Base-by-base conservation (phyloP, 257 asterid genomes). In the Solanum microdontum region DNA sequence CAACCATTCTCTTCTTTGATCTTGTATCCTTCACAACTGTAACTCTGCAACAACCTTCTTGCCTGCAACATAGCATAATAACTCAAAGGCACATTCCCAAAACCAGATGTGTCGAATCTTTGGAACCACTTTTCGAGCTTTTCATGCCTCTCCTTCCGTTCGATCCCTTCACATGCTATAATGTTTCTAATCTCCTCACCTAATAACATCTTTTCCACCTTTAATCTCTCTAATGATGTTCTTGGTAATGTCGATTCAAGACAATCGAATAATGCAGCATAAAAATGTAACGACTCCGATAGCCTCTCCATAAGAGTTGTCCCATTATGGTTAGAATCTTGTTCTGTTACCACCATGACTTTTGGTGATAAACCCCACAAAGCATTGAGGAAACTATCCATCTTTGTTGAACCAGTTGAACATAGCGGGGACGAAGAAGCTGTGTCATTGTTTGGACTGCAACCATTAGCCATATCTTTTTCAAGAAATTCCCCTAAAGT, bases 111-210 rank as follows among this genome's bases (percentile, higher is more conserved):
- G 6, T 94, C 95, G 3, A 95, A 90, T 91, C 98, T 94, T 76
- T 92, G 95, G 32, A 76, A 90, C 99, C 99, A 96, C 36, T 91
- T 96, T 62, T 95, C 98, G 8, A 94, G 98, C 91, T 93, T 96
- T 75, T 96, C 99, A 70, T 96, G 98, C 85, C 98, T 94, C 87
- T 95, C 93, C 82, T 90, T 95, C 91, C 99, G 93, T 85, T 94
- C 98, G 1, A 26, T 45, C 19, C 99, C 98, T 89, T 97, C 98
- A 82, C 98, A 97, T 1, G 98, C 96, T 76, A 95, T 92, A 3
- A 97, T 92, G 89, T 93, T 92, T 94, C 94, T 97, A 15, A 95
- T 95, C 92, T 97, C 99, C 94, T 94, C 96, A 0, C 99, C 98
- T 11, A 95, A 89, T 10, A 96, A 43, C 97, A 93, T 89, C 87